These are phyloP conservation scores for Alternaria metachromatica DNA, from an alignment of 2,329 filamentous ascomycete genomes.

Conservation along the genomic window DNA sequence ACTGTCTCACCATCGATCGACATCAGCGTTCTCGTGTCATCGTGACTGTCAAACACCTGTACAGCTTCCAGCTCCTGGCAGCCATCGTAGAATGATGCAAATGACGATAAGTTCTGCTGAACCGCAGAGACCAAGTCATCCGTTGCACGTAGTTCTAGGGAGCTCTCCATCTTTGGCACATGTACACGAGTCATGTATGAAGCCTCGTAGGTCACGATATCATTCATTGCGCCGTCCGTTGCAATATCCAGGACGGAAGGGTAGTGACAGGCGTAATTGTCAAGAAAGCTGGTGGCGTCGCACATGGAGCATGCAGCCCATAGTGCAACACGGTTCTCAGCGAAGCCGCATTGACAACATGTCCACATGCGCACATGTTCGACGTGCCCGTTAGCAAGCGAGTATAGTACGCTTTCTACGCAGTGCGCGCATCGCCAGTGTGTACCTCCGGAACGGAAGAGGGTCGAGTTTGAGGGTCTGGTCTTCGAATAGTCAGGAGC, in stretches of 20 bases:
- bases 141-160: background rate
- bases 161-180: background rate
- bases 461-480: background rate
- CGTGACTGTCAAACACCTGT: background rate
- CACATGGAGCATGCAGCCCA: background rate
- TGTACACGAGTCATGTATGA: background rate
- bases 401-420: background rate
- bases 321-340: background rate
- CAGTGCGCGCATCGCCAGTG: background rate
- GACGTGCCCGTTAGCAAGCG: background rate
- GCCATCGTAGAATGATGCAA: background rate
- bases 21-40: background rate
- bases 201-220: background rate
- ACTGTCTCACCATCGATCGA: background rate
- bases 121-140: background rate
- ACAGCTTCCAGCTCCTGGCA: background rate
- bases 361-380: background rate
- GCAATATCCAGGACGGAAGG: background rate
- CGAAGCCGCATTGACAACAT: background rate
- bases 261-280: background rate
- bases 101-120: background rate
- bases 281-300: background rate
- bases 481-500: background rate
- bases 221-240: background rate
- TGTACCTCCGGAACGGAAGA: background rate